Percentiles rank a stretch among this genome's conserved stretches.
Conservation (phyloP, 768 basidiomycete species). For the Trichaptum fuscoviolaceum region DNA sequence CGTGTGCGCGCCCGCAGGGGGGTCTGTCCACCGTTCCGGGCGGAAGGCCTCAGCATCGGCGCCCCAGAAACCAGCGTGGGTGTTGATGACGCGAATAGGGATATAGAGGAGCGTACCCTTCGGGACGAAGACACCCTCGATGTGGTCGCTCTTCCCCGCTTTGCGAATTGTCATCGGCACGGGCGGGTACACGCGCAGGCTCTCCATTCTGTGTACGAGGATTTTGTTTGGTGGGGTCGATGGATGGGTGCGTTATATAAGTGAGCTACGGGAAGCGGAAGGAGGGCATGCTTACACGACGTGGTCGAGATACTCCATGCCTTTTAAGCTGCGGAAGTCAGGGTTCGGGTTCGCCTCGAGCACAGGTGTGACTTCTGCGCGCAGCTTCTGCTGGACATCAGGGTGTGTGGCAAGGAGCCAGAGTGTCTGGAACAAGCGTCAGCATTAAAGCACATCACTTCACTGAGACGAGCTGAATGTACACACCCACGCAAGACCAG, state of each 20-base stretch:
- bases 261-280: background rate
- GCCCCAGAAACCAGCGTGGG: conserved; percentile 45
- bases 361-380: conserved; percentile 45
- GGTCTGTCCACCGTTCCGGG: conserved; percentile 40
- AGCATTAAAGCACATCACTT: background rate
- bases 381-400: conserved; percentile 42
- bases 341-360: conserved; percentile 17
- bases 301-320: conserved; percentile 9
- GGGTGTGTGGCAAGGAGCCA: conserved; percentile 51
- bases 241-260: no score
- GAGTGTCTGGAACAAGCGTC: conserved; percentile 30
- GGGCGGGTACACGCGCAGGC: conserved; percentile 17
- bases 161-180: conserved; percentile 18
- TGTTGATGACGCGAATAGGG: conserved; percentile 35
- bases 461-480: conserved; percentile 10
- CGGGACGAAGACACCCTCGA: conserved; percentile 39
- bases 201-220: conserved; percentile 14
- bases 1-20: conserved; percentile 34
- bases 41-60: conserved; percentile 46
- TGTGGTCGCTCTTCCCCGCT: conserved; percentile 9
- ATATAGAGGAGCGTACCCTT: conserved; percentile 39
- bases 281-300: conserved; percentile 15
- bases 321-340: conserved; percentile 16
- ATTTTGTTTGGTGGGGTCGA: no score
- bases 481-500: conserved; percentile 43